Base-by-base conservation (phyloP, 2,329 filamentous ascomycete species). In the Cercospora nicotianae region DNA sequence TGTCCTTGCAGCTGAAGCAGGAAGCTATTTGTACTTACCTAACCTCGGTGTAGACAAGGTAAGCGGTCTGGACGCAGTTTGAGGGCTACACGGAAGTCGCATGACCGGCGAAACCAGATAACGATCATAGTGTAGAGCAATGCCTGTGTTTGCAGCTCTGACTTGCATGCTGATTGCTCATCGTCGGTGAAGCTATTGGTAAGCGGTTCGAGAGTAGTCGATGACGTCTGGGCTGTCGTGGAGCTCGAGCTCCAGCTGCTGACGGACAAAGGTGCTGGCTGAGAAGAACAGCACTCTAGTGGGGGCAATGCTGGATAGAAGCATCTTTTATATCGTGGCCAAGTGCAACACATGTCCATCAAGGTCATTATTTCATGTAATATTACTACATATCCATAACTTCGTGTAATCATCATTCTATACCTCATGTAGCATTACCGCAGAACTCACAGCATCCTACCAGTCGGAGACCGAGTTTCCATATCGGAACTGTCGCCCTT, bases 401-500 rank as follows among this genome's bases (percentile, higher is more conserved):
- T 23, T 48, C 39, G 3, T 45, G 3, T 1, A 5, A 13, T 36
- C 33, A 5, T 36, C 48, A 53, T 55, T 55, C 48, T 55, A 30
- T 55, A 30, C 48, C 48, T 55, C 48, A 55, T 28, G 48, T 55
- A 55, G 23, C 48, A 13, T 53, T 55, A 55, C 23, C 20, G 48
- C 48, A 55, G 45, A 23, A 23, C 45, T 48, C 45, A 48, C 18
- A 10, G 3, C n/a, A n/a, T n/a, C 23, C 20, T 55, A 2, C 23
- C 48, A n/a, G 12, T 8, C n/a, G 55, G 55, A 6, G 28, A 23
- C 55, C 28, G 28, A 7, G 26, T 7, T 5, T 36, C 55, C 45
- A 39, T 57, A n/a, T 63, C 61, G 10, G 26, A 31, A 10, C 61
- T 63, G 10, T 63, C 5, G 2, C 28, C 48, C 61, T 63, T 63